A percentile compares a stretch with the other conserved stretches of the same genome.
Evolutionary conservation across 306 rosid species (phyloP).

Genomic region (Dalbergia cochinchinensis): DNA sequence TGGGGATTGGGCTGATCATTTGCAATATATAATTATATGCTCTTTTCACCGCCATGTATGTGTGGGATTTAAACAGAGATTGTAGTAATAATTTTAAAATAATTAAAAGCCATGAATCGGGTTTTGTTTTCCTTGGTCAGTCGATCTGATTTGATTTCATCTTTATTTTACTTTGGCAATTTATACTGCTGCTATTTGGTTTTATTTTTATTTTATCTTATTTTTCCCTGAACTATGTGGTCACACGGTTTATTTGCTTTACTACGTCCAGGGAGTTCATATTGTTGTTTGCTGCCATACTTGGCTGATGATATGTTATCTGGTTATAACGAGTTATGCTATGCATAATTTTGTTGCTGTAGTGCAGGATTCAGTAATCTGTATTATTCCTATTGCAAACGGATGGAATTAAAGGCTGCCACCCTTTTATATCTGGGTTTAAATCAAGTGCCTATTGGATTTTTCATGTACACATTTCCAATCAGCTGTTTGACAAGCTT

Average conservation of each 20-base stretch:
- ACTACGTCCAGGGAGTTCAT: neutral
- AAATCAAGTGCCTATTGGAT: slow-evolving; percentile 3
- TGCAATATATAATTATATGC: neutral
- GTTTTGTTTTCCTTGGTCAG: neutral
- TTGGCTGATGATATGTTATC: slow-evolving; percentile 10
- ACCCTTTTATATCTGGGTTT: slow-evolving; percentile 31
- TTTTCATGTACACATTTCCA: slow-evolving; percentile 8
- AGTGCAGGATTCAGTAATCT: slow-evolving; percentile 60
- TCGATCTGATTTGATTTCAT: neutral
- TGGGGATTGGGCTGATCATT: slow-evolving; percentile 14
- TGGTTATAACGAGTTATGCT: slow-evolving; percentile 29
- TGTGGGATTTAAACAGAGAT: slow-evolving; percentile 3
- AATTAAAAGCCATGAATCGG: neutral
- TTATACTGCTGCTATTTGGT: neutral
- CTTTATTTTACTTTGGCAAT: neutral
- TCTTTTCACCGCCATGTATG: neutral
- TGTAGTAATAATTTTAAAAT: slow-evolving; percentile 16
- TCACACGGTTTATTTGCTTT: slow-evolving; percentile 29
- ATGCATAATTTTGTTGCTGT: slow-evolving; percentile 47
- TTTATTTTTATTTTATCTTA: neutral
- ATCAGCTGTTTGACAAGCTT: slow-evolving; percentile 28
- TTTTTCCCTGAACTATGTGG: neutral
- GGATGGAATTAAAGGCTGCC: slow-evolving; percentile 47
- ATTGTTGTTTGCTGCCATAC: slow-evolving; percentile 34
- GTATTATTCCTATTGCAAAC: slow-evolving; percentile 44